Base-by-base conservation (phyloP, 805 yeast species). In the Candida ficus region DNA sequence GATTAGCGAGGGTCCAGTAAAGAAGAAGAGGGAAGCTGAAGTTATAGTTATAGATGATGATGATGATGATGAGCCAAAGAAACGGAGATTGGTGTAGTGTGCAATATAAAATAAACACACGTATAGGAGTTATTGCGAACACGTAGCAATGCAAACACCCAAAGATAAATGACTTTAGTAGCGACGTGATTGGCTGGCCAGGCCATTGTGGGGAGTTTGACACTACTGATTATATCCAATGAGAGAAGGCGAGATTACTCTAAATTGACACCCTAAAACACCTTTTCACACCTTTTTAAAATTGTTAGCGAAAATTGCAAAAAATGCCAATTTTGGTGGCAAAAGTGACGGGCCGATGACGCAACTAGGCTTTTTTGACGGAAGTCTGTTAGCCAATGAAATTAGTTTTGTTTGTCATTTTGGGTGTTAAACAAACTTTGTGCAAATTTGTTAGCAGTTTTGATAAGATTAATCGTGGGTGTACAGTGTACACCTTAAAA, bases 191-290 rank as follows among this genome's bases (percentile, higher is more conserved):
- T 37, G 39, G 35, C 5, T 10, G 11, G 12, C 13, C 7, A 14
- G 5, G 9, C 4, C 18, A 21, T 16, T 14, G 30, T 20, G 30
- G 23, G 32, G 20, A 27, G 20, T 33, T 29, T 39, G 37, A 30
- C 43, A 35, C 26, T 16, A 18, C 31, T 18, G 12, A n/a, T 5
- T 10, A 4, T 25, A 32, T 30, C 44, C 41, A 40, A 43, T 40
- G n/a, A 36, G 25, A 29, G 14, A 14, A 8, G 10, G 11, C 17
- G 30, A 39, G 38, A 40, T 38, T 42, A 35, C 39, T 27, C 20
- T 31, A 35, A 30, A 13, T 21, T 26, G 16, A 37, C 46, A 43
- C 46, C 46, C 46, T 29, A 41, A 43, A 43, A 43, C 42, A 43
- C 46, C 44, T 35, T 29, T 34, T 19, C 6, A 34, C 38, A 33